phyloP scores from a whole-genome alignment of 1,284 basidiomycete genomes.

The Cystobasidium slooffiae region DNA sequence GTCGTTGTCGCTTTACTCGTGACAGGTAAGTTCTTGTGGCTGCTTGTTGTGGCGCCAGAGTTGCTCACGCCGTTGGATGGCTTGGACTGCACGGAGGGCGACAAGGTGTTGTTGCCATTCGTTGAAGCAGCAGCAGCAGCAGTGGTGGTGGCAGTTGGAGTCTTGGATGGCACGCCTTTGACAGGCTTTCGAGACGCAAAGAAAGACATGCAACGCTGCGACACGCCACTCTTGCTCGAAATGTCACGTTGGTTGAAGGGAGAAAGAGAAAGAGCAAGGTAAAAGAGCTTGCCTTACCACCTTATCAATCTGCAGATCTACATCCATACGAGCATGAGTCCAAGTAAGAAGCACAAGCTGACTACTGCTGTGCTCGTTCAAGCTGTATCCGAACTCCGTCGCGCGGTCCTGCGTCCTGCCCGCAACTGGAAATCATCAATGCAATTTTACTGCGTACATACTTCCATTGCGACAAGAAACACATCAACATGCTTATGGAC shows the following conservation, averaged over 20 bases:
- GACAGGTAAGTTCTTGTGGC: neutral
- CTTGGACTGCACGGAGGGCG: neutral
- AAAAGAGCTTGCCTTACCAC: too few species aligned
- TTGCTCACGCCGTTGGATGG: slow-evolving; percentile 3
- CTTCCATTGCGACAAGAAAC: too few species aligned
- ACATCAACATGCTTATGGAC: too few species aligned
- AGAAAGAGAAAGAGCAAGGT: neutral
- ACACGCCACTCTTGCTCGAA: neutral
- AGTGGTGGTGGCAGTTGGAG: neutral
- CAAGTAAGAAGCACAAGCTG: too few species aligned
- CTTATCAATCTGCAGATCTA: too few species aligned
- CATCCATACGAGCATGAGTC: too few species aligned
- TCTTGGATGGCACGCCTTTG: neutral
- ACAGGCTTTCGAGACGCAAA: slow-evolving; percentile 29
- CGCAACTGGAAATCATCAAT: too few species aligned
- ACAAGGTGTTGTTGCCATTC: neutral
- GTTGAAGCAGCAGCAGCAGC: neutral
- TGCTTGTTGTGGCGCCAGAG: neutral
- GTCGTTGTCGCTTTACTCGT: neutral
- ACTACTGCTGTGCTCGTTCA: too few species aligned
- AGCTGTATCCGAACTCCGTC: too few species aligned
- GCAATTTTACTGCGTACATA: too few species aligned
- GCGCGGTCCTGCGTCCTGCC: too few species aligned
- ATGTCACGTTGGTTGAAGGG: neutral
- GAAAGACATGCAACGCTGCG: slow-evolving; percentile 24